Evolutionary conservation across 2,329 filamentous ascomycete genomes (phyloP).

Genomic region (Xylogone sp.): DNA sequence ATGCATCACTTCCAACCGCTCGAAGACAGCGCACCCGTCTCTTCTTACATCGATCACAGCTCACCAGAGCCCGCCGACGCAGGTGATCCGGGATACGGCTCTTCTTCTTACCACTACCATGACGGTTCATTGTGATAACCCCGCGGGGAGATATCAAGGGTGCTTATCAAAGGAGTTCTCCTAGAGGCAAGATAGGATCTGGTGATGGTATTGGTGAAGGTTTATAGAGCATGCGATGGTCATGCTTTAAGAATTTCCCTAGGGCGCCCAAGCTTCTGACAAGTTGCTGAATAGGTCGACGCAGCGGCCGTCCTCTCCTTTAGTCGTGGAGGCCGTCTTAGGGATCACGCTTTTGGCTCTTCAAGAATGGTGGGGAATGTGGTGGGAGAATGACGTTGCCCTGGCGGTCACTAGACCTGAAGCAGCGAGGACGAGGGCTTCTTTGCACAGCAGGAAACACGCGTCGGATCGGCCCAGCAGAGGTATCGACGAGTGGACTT

Average conservation of each 20-base stretch:
- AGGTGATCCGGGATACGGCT: constrained; percentile 31
- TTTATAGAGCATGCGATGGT: background rate
- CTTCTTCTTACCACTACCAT: constrained; percentile 17
- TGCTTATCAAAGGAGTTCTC: too few species aligned
- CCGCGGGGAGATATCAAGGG: too few species aligned
- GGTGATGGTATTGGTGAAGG: background rate
- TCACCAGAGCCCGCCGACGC: constrained; percentile 30
- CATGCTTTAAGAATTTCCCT: background rate
- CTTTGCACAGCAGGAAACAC: background rate
- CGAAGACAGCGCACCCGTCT: constrained; percentile 31
- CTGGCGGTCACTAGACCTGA: background rate
- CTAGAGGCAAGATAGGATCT: too few species aligned
- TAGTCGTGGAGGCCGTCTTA: too few species aligned
- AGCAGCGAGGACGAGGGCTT: background rate
- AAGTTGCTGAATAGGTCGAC: background rate
- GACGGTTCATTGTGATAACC: background rate
- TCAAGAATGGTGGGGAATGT: background rate
- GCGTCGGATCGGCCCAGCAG: background rate
- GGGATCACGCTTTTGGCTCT: background rate
- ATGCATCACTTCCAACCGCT: constrained; percentile 16
- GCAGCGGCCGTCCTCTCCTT: too few species aligned
- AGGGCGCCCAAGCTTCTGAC: too few species aligned
- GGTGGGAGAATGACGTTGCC: background rate
- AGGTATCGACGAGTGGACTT: background rate
- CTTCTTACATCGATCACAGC: constrained; percentile 34